Percentiles rank a stretch among this genome's conserved stretches.
Evolutionary conservation across 148 eudicot species (phyloP).

Genomic region (Nyssa sinensis): DNA sequence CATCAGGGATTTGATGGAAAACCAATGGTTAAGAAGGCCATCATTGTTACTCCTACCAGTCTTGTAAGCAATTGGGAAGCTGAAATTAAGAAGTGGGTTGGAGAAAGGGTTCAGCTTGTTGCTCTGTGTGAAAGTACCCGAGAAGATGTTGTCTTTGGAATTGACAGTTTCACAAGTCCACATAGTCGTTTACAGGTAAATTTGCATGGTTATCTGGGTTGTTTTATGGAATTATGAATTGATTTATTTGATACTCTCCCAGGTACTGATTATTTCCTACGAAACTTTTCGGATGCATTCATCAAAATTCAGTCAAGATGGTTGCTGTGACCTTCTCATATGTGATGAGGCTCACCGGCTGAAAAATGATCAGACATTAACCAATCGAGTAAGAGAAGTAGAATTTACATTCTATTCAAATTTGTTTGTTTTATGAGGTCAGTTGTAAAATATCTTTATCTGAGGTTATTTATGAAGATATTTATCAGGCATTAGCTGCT

Average conservation of each 20-base stretch:
- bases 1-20: conserved; percentile 93
- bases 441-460: neutral
- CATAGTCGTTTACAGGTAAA: conserved; percentile 65
- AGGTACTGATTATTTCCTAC: conserved; percentile 96
- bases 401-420: too few relatives aligned
- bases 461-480: neutral
- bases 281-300: conserved; percentile 98
- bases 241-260: conserved; percentile 24
- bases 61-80: conserved; percentile 99
- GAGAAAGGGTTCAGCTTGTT: conserved; percentile 77
- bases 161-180: conserved; percentile 64
- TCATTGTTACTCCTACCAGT: conserved; percentile 97
- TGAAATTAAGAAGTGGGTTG: conserved; percentile 94
- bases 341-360: conserved; percentile 99
- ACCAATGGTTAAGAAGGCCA: conserved; percentile 89
- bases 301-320: conserved; percentile 62
- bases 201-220: conserved; percentile 13
- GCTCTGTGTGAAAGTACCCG: conserved; percentile 96
- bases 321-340: conserved; percentile 91
- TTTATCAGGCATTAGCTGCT: conserved; percentile 82
- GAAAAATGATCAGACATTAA: conserved; percentile 93
- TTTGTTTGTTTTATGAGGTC: neutral
- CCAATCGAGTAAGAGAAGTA: conserved; percentile 70
- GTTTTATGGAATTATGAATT: conserved; percentile 15
- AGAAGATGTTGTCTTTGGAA: conserved; percentile 75